Conservation (phyloP, 305 asterid genomes). For the Fraxinus latifolia region DNA sequence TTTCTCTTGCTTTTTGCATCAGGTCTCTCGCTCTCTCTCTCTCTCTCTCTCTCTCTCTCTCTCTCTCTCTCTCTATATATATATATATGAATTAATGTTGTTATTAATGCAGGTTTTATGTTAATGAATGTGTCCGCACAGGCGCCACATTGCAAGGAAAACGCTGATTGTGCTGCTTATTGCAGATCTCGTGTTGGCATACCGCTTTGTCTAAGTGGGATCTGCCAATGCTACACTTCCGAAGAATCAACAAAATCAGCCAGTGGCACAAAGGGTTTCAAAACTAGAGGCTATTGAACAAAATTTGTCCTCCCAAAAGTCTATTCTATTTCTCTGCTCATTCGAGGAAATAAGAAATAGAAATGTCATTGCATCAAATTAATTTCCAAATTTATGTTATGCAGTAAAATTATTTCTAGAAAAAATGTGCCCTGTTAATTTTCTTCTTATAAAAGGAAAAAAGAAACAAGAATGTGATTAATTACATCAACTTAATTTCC, state of each 20-base stretch:
- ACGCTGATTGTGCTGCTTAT: not conserved
- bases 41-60: not conserved
- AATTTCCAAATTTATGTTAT: not conserved
- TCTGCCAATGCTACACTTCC: not conserved
- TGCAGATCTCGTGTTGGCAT: not conserved
- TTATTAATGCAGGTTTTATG: not conserved
- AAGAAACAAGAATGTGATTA: too few relatives aligned
- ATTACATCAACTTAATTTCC: too few relatives aligned
- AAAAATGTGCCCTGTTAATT: too few relatives aligned
- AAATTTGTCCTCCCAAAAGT: not conserved
- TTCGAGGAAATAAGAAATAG: not conserved
- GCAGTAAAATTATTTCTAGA: too few relatives aligned
- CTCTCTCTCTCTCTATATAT: not conserved
- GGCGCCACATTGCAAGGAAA: not conserved
- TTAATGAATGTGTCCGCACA: not conserved
- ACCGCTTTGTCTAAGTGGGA: not conserved
- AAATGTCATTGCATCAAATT: not conserved
- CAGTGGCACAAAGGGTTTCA: not conserved
- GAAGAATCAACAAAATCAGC: not conserved
- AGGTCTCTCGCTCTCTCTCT: not conserved
- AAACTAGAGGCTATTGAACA: not conserved
- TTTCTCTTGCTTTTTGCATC: not conserved
- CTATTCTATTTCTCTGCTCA: not conserved
- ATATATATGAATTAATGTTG: not conserved
- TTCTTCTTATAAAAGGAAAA: too few relatives aligned